A percentile compares a stretch with the other conserved stretches of the same genome.
These are phyloP conservation scores for Bipolaris oryzae DNA, from an alignment of 2,329 filamentous ascomycete species.

Conservation along the genomic window DNA sequence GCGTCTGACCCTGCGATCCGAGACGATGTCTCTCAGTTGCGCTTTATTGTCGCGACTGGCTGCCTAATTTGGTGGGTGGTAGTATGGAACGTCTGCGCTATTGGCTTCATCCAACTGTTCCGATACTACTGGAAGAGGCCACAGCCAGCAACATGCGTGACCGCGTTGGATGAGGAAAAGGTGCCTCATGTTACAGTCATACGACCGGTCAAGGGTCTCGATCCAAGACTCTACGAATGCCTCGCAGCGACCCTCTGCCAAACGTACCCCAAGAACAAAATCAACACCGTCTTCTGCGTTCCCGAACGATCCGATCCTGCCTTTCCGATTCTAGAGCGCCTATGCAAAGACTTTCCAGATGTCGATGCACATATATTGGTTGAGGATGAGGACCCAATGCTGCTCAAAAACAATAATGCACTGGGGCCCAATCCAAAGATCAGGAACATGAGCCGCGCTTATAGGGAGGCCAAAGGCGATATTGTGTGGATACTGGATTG, in stretches of 20 bases:
- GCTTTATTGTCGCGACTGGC: slow-evolving; percentile 51
- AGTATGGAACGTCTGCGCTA: slow-evolving; percentile 61
- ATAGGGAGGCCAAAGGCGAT: slow-evolving; percentile 82
- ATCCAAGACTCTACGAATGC: slow-evolving; percentile 89
- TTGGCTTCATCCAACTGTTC: slow-evolving; percentile 66
- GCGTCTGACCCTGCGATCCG: slow-evolving; percentile 28
- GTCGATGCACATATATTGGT: slow-evolving; percentile 76
- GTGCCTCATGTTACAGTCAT: slow-evolving; percentile 88
- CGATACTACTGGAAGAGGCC: slow-evolving; percentile 59
- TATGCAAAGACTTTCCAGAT: slow-evolving; percentile 74
- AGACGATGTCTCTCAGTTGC: slow-evolving; percentile 43
- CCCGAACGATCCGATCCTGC: slow-evolving; percentile 76
- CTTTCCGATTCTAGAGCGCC: slow-evolving; percentile 71
- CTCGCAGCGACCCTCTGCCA: slow-evolving; percentile 85
- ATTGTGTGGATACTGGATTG: slow-evolving; percentile 95
- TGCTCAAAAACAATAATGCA: slow-evolving; percentile 61
- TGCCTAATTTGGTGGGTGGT: slow-evolving; percentile 63
- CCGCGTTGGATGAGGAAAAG: slow-evolving; percentile 47
- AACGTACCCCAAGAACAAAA: slow-evolving; percentile 74
- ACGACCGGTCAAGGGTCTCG: slow-evolving; percentile 89
- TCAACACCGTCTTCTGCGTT: slow-evolving; percentile 84
- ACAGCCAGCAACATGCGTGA: slow-evolving; percentile 50
- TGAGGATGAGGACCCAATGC: slow-evolving; percentile 78
- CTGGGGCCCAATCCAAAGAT: slow-evolving; percentile 99
- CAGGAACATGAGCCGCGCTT: slow-evolving; percentile 91